A percentile compares a stretch with the other conserved stretches of the same genome.
Conservation (phyloP, 2,329 filamentous ascomycete genomes). For the Aspergillus amoenus region DNA sequence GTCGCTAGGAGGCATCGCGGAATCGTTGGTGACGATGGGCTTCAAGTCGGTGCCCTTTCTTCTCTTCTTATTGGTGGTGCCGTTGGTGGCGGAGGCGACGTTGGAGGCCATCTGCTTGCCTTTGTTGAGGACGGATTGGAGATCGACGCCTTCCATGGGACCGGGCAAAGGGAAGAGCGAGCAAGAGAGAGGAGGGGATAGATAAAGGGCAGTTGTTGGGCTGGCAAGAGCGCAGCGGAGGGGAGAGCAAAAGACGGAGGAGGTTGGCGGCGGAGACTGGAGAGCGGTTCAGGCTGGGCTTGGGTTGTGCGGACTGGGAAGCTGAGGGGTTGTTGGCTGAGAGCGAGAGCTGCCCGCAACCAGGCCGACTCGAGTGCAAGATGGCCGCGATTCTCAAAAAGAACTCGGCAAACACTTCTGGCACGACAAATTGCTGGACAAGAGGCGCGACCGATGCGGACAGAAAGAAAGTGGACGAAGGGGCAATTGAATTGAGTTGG, state of each 20-base stretch:
- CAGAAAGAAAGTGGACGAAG: not conserved
- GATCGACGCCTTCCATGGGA: constrained; percentile 63
- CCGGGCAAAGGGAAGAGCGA: constrained; percentile 14
- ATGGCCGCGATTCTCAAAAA: not conserved
- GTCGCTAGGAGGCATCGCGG: constrained; percentile 45
- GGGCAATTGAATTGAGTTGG: constrained; percentile 7
- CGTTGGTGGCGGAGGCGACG: constrained; percentile 49
- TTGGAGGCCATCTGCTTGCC: constrained; percentile 60
- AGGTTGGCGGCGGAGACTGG: constrained; percentile 8
- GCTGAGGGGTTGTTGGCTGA: constrained; percentile 12
- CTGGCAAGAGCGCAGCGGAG: constrained; percentile 1
- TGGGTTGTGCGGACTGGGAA: constrained; percentile 11
- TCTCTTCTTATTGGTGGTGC: constrained; percentile 63
- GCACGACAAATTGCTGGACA: not conserved
- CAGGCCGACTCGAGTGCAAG: not conserved
- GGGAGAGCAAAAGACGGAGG: not conserved
- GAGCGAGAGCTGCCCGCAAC: constrained; percentile 10
- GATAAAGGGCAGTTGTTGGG: constrained; percentile 5
- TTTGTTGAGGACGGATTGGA: constrained; percentile 65
- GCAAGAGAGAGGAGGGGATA: constrained; percentile 1
- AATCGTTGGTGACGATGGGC: constrained; percentile 66
- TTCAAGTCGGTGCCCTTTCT: constrained; percentile 64
- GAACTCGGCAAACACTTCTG: not conserved
- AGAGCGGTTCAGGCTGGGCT: not conserved
- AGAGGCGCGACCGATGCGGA: not conserved